Percentiles rank a stretch among this genome's conserved stretches.
Conservation (phyloP, 495 filamentous ascomycete genomes). For the Aspergillus nidulans region DNA sequence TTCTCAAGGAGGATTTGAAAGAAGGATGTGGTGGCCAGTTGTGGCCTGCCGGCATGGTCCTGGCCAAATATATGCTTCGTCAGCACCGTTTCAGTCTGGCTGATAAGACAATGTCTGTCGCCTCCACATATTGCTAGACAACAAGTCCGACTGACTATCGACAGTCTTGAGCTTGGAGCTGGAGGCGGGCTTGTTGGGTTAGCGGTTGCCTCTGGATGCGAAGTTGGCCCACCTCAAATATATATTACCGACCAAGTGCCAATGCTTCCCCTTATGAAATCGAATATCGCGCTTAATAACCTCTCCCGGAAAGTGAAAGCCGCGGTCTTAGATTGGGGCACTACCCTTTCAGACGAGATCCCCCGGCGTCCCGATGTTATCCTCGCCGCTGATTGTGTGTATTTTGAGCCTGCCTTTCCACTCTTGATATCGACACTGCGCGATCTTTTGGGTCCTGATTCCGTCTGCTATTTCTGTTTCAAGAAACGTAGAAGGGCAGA, state of each 20-base stretch:
- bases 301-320: slow-evolving; percentile 58
- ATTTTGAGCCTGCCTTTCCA: slow-evolving; percentile 93
- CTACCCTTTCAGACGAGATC: slow-evolving; percentile 31
- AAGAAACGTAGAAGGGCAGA: slow-evolving; percentile 81
- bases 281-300: slow-evolving; percentile 76
- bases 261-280: slow-evolving; percentile 76
- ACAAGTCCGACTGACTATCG: slow-evolving; percentile 2
- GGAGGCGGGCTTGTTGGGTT: slow-evolving; percentile 82
- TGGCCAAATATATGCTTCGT: slow-evolving; percentile 77
- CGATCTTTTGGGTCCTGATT: slow-evolving; percentile 52
- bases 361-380: slow-evolving; percentile 63
- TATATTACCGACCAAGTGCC: slow-evolving; percentile 81
- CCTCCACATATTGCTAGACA: slow-evolving; percentile 2
- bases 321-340: slow-evolving; percentile 70
- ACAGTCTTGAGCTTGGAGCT: slow-evolving; percentile 86
- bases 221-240: slow-evolving; percentile 38
- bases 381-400: slow-evolving; percentile 93
- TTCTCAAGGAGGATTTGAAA: slow-evolving; percentile 76
- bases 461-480: slow-evolving; percentile 89
- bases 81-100: slow-evolving; percentile 56
- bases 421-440: slow-evolving; percentile 75
- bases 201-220: slow-evolving; percentile 36
- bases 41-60: slow-evolving; percentile 89
- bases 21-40: slow-evolving; percentile 88
- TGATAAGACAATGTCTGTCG: slow-evolving; percentile 66